Evolutionary conservation across 495 filamentous ascomycete genomes (phyloP).

Genomic region (Penicillium steckii): DNA sequence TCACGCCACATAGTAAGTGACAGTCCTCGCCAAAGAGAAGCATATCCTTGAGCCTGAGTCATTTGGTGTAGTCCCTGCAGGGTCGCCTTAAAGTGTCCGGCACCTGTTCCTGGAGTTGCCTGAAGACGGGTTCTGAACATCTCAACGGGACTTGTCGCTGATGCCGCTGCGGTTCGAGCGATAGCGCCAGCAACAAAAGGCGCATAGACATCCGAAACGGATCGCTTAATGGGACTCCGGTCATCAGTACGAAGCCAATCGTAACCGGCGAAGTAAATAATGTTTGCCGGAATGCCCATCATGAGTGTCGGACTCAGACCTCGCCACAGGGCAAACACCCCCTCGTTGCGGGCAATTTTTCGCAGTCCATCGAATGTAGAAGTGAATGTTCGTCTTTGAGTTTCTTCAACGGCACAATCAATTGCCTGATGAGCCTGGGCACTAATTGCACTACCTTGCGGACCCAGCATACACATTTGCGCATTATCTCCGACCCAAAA

Average conservation of each 20-base stretch:
- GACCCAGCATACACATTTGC: conserved; percentile 71
- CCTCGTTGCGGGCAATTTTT: conserved; percentile 97
- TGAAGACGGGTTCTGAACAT: conserved; percentile 94
- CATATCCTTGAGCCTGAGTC: conserved; percentile 72
- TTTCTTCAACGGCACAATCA: conserved; percentile 86
- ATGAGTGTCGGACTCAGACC: conserved; percentile 87
- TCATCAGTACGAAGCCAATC: conserved; percentile 81
- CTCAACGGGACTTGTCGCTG: conserved; percentile 85
- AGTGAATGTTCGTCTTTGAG: conserved; percentile 76
- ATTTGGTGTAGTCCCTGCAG: conserved; percentile 72
- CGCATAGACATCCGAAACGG: conserved; percentile 62
- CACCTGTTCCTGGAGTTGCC: conserved; percentile 57
- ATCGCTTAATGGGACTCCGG: conserved; percentile 61
- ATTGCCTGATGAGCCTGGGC: conserved; percentile 32
- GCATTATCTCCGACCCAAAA: conserved; percentile 91
- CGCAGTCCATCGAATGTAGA: conserved; percentile 89
- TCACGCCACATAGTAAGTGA: conserved; percentile 94
- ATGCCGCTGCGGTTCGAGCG: conserved; percentile 78
- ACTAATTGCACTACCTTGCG: conserved; percentile 35
- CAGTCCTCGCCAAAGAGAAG: conserved; percentile 88
- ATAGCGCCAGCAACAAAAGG: conserved; percentile 76
- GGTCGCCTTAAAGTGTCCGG: conserved; percentile 70
- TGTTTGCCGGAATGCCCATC: conserved; percentile 94
- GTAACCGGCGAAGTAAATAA: conserved; percentile 99
- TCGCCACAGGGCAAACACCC: conserved; percentile 82